phyloP scores from a whole-genome alignment of 257 asterid species.

The Echium plantagineum region DNA sequence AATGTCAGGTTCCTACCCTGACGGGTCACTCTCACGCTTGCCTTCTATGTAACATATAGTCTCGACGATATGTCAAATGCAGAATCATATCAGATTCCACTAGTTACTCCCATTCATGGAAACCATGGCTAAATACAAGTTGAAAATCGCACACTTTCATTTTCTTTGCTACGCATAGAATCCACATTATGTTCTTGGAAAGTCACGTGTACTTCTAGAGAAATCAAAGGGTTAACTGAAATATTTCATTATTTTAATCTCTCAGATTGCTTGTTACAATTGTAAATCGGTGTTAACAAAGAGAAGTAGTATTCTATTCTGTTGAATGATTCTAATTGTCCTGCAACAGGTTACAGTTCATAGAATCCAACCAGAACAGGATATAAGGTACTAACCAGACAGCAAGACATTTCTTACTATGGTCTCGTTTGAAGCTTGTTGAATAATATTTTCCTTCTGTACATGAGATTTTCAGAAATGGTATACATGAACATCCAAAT shows the following conservation, averaged over 20 bases:
- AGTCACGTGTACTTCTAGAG: too few species aligned
- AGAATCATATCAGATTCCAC: too few species aligned
- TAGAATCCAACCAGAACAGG: constrained; percentile 45
- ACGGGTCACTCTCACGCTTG: not conserved
- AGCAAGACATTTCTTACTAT: not conserved
- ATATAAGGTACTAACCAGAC: constrained; percentile 41
- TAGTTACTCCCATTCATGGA: too few species aligned
- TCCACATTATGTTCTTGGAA: too few species aligned
- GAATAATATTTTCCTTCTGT: not conserved
- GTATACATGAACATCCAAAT: constrained; percentile 34
- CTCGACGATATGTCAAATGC: too few species aligned
- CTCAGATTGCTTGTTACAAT: too few species aligned
- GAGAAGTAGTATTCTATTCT: not conserved
- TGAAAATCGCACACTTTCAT: too few species aligned
- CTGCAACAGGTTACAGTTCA: constrained; percentile 66
- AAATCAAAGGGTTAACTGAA: too few species aligned
- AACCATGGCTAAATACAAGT: too few species aligned
- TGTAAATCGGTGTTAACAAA: too few species aligned
- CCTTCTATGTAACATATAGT: not conserved
- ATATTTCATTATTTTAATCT: too few species aligned
- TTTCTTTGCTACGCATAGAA: too few species aligned
- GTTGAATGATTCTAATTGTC: not conserved
- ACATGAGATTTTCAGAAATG: constrained; percentile 36
- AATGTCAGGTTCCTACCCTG: constrained; percentile 42
- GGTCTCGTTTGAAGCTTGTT: not conserved